Evolutionary conservation across 768 basidiomycete genomes (phyloP), one percentile per base, ranked within the genome.

Genomic region (Hypsizygus marmoreus): DNA sequence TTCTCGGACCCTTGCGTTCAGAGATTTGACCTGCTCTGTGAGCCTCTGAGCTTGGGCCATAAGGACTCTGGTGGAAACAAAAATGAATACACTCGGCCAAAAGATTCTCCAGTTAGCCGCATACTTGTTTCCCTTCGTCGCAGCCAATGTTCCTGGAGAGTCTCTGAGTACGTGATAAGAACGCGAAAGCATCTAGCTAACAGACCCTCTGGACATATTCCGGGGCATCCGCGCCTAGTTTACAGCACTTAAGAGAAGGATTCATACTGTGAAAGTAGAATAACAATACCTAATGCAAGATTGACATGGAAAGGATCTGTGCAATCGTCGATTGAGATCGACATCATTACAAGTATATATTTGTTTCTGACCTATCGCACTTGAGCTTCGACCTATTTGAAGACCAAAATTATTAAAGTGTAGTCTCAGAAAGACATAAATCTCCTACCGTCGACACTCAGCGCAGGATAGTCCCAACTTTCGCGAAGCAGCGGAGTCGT

Each of bases 71-170:
- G n/a, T n/a, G n/a, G 6, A 33, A 24, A 16, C 10, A 40, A 22
- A 29, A 36, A 28, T 23, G 43, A 34, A 36, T 20, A 34, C 14
- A 16, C 36, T 12, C 9, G 40, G 38, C 22, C 17, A 13, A 25
- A n/a, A 23, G 9, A 14, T 9, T 44, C 7, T 22, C 3, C 12
- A 4, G 14, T 31, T 9, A 4, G 8, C 17, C 20, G 38, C 70
- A 29, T 52, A 78, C 79, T 79, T 79, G 64, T 79, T 80, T 47
- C 79, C 76, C 54, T 79, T 80, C 34, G 77, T 80, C 19, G 79
- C 76, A 6, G 74, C 65, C 51, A 80, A 55, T 20, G 72, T 76
- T 24, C 77, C 79, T 65, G 38, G 4, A n/a, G 12, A 28, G 10
- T 37, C 4, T 30, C 28, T 52, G 2, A 54, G 38, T 20, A 22